Base-by-base conservation (phyloP, 768 basidiomycete genomes). In the Royoungia palumana region DNA sequence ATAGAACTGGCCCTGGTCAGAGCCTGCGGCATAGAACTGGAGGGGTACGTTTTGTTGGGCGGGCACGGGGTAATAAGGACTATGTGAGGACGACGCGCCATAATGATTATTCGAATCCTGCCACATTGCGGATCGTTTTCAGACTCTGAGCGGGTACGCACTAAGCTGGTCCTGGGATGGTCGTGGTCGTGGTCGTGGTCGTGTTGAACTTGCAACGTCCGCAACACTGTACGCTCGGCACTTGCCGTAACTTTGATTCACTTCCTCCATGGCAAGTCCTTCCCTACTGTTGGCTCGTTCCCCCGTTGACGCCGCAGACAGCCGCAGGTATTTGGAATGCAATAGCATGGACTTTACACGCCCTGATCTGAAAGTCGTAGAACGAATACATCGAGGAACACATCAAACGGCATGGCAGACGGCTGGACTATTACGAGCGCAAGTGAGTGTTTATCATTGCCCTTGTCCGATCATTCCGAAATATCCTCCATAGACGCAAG, bases 381-480 rank as follows among this genome's bases (percentile, higher is more conserved):
- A 98, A 98, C 78, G 94, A 97, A 69, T 97, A 98, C 70, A 98
- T 99, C 70, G 95, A 98, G 70, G 95, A 99, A 76, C 89, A 91
- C 65, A 94, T 97, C 70, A 94, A 92, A 73, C 86, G 93, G 45
- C 90, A 97, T 81, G 95, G 95, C 66, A 82, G 94, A 58, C 83
- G 94, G 64, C 75, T 97, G 75, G 94, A 99, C 75, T 83, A 95
- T 70, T 94, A 88, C 70, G 96, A 99, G 76, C 81, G 84, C 63
- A 95, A 87, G 92, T 95, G 66, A 58, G 89, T 73, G 35, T 39
- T 28, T 30, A 25, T 16, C 42, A 34, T 13, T 17, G 12, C 46
- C 6, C 19, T 6, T 30, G 13, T 21, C 17, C 16, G 36, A 42
- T 21, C 51, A 4, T 19, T 30, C 53, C 17, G 35, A 44, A 16